Conservation (phyloP, 257 asterid species). For the Nicotiana paniculata region DNA sequence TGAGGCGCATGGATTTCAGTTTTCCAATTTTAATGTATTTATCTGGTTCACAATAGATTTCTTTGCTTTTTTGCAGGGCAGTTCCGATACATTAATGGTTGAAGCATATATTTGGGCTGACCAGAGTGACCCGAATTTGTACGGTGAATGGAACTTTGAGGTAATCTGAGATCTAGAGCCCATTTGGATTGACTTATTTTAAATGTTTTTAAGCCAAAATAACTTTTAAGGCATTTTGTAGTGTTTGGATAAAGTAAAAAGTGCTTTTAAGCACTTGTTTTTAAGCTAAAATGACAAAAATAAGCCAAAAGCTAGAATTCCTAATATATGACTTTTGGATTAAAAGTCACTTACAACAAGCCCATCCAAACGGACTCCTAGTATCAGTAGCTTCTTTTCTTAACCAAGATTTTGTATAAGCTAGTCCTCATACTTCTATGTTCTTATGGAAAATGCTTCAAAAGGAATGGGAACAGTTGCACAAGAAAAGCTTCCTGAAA, state of each 20-base stretch:
- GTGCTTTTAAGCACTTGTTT: too few relatives aligned
- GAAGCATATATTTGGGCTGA: conserved; percentile 58
- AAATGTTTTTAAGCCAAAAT: too few relatives aligned
- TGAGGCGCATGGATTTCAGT: not conserved
- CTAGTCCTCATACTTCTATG: not conserved
- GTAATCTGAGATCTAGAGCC: conserved; percentile 17
- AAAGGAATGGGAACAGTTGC: conserved; percentile 65
- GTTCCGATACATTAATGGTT: conserved; percentile 43
- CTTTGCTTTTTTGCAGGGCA: conserved; percentile 41
- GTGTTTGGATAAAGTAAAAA: too few relatives aligned
- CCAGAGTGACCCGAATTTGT: conserved; percentile 55
- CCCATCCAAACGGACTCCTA: too few relatives aligned
- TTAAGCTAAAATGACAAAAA: too few relatives aligned
- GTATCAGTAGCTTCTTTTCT: not conserved
- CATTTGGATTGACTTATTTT: too few relatives aligned
- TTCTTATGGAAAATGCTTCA: not conserved
- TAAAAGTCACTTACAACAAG: too few relatives aligned
- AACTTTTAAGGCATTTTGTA: too few relatives aligned
- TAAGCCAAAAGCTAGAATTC: too few relatives aligned
- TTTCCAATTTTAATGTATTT: not conserved
- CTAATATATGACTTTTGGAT: too few relatives aligned
- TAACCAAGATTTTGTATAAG: not conserved
- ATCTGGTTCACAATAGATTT: not conserved
- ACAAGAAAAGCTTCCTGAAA: conserved; percentile 52
- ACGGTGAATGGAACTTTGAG: conserved; percentile 76